Base-by-base conservation (phyloP, 176 grass and related monocot genomes). In the Lolium multiflorum region DNA sequence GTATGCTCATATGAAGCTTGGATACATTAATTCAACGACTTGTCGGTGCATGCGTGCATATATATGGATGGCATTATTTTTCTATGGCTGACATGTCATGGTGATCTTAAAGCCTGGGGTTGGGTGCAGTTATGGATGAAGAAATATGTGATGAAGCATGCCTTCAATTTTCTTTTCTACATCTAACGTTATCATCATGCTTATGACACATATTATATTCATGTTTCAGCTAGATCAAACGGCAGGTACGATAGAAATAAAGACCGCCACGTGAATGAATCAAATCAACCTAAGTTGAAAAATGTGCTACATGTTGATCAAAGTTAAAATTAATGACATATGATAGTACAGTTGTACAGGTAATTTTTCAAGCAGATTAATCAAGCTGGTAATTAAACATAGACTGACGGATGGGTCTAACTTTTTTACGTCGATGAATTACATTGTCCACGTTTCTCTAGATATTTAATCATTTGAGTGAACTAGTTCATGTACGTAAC, bases 161-260 rank as follows among this genome's bases (percentile, higher is more conserved):
- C 7, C 10, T 74, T 62, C 15, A 11, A 35, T 83, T 14, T 54
- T 41, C 20, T 13, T 74, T 74, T 74, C 21, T 9, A 4, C 22
- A 74, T 7, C 22, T 71, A 6, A 86, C 51, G 39, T 59, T 80
- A 24, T 22, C 77, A 74, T 41, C 31, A 73, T 76, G 76, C 67
- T 31, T 31, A 74, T 81, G 63, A 74, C 43, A 3, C 7, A 24
- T 41, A 43, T 20, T 37, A 43, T 74, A 31, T 62, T 21, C 44
- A 80, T 44, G 62, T 62, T 78, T 71, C 49, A 58, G 11, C 35
- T 3, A 28, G 24, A 74, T 49, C 41, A 57, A 25, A n/a, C 13
- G 46, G 71, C 71, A 65, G 14, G 74, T 46, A 63, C 87, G 31
- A 65, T 49, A 65, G 56, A 89, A 35, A 20, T 24, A 48, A 49